These are phyloP conservation scores for Tagetes erecta DNA, from an alignment of 129 eudicot genomes.

Conservation along the genomic window DNA sequence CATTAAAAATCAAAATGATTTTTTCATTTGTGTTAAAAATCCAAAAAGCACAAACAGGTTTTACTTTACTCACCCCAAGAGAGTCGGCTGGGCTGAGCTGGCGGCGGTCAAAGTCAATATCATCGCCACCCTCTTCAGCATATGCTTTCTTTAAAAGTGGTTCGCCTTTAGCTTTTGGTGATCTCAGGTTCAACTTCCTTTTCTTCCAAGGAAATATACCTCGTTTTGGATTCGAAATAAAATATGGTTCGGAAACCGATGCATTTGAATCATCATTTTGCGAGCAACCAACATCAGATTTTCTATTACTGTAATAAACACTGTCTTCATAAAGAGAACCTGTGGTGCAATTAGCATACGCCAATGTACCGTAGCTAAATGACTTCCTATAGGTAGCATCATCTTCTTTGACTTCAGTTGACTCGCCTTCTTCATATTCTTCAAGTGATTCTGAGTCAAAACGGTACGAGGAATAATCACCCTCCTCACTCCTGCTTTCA, in stretches of 20 bases:
- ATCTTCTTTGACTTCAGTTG: slow-evolving; percentile 70
- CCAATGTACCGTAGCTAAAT: slow-evolving; percentile 84
- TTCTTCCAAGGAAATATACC: slow-evolving; percentile 94
- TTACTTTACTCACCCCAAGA: slow-evolving; percentile 51
- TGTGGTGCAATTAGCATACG: slow-evolving; percentile 73
- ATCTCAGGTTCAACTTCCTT: slow-evolving; percentile 77
- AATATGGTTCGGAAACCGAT: slow-evolving; percentile 45
- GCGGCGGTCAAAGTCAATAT: slow-evolving; percentile 96
- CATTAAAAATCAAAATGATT: not conserved
- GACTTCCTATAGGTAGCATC: slow-evolving; percentile 63
- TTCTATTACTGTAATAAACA: slow-evolving; percentile 82
- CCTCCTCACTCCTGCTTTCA: slow-evolving; percentile 84
- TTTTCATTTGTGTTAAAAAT: not conserved
- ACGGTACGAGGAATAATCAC: slow-evolving; percentile 51
- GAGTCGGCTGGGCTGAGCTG: slow-evolving; percentile 86
- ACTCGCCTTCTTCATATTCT: slow-evolving; percentile 75
- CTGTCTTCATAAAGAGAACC: slow-evolving; percentile 66
- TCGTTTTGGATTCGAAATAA: slow-evolving; percentile 54
- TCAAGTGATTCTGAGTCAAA: slow-evolving; percentile 83
- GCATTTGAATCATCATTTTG: slow-evolving; percentile 47
- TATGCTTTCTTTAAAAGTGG: slow-evolving; percentile 84
- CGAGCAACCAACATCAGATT: slow-evolving; percentile 72
- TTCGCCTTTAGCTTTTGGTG: slow-evolving; percentile 93
- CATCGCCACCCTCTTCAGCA: slow-evolving; percentile 99
- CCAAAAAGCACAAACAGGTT: not conserved